Percentiles rank a stretch among this genome's conserved stretches.
Conservation (phyloP, 1,139 yeast species). For the Debaryomyces subglobosus region DNA sequence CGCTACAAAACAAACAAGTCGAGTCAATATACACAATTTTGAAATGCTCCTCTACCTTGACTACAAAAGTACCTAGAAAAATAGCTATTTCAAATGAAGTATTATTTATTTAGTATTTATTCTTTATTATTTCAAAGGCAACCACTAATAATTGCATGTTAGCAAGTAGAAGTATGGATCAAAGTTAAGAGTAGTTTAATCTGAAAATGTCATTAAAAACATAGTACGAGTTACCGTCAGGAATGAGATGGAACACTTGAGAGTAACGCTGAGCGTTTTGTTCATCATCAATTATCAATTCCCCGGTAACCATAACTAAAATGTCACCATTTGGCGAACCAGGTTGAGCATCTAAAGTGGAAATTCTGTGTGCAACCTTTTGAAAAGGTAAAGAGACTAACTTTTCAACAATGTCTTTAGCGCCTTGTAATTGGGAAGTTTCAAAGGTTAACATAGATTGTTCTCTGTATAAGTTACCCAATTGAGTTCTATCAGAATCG, state of each 20-base stretch:
- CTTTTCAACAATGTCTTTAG: slow-evolving; percentile 89
- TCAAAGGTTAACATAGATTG: slow-evolving; percentile 98
- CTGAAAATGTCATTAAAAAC: slow-evolving; percentile 97
- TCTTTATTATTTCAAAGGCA: not conserved
- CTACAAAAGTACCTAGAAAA: not conserved
- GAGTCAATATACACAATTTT: not conserved
- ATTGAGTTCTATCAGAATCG: slow-evolving; percentile 88
- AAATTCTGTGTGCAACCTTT: slow-evolving; percentile 89
- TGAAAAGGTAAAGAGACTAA: slow-evolving; percentile 84
- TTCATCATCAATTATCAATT: slow-evolving; percentile 89
- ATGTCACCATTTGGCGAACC: slow-evolving; percentile 94
- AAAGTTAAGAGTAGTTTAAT: slow-evolving; percentile 65
- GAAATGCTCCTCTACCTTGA: not conserved
- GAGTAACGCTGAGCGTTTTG: slow-evolving; percentile 94
- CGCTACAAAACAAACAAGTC: not conserved
- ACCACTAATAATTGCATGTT: not conserved
- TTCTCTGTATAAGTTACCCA: slow-evolving; percentile 93
- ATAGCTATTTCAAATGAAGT: not conserved
- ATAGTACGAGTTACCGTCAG: slow-evolving; percentile 87
- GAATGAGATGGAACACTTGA: slow-evolving; percentile 95
- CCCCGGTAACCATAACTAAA: slow-evolving; percentile 97
- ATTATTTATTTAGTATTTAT: slow-evolving; percentile 3
- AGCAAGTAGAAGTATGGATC: not conserved
- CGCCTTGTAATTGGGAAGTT: slow-evolving; percentile 92
- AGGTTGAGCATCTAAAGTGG: slow-evolving; percentile 97